A percentile compares a stretch with the other conserved stretches of the same genome.
These are phyloP conservation scores for Rostrohypoxylon terebratum DNA, from an alignment of 495 filamentous ascomycete genomes.

Conservation along the genomic window DNA sequence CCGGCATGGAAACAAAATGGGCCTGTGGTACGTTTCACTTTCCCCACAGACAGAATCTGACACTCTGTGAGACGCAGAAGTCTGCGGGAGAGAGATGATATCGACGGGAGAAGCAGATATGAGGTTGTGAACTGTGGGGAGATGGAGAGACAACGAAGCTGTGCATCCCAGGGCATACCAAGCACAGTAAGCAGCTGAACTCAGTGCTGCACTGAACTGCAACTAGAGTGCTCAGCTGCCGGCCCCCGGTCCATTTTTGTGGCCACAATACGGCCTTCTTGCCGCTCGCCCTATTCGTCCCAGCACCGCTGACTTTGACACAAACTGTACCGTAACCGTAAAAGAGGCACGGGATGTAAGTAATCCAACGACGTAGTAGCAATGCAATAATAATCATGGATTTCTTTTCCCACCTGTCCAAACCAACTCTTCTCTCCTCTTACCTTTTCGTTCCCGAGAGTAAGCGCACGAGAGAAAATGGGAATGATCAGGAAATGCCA, in stretches of 20 bases:
- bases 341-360: neutral
- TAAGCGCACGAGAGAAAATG: conserved; percentile 38
- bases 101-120: conserved; percentile 14
- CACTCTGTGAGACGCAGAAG: conserved; percentile 35
- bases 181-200: conserved; percentile 42
- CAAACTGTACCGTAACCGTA: neutral
- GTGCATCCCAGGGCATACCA: neutral
- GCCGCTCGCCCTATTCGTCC: conserved; percentile 7
- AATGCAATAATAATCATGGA: neutral
- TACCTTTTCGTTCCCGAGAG: conserved; percentile 30
- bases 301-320: conserved; percentile 16
- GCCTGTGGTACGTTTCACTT: conserved; percentile 44
- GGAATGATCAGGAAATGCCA: conserved; percentile 44
- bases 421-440: neutral
- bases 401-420: neutral
- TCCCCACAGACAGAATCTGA: conserved; percentile 48
- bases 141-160: conserved; percentile 10
- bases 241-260: neutral
- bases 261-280: conserved; percentile 18
- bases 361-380: conserved; percentile 3
- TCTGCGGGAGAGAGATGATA: conserved; percentile 41
- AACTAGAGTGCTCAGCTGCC: conserved; percentile 25
- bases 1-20: conserved; percentile 14
- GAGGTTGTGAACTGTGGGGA: conserved; percentile 29
- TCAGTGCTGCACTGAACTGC: neutral